Percentiles rank a stretch among this genome's conserved stretches.
phyloP scores from a whole-genome alignment of 176 grass and related monocot genomes.

The Carex myosuroides region DNA sequence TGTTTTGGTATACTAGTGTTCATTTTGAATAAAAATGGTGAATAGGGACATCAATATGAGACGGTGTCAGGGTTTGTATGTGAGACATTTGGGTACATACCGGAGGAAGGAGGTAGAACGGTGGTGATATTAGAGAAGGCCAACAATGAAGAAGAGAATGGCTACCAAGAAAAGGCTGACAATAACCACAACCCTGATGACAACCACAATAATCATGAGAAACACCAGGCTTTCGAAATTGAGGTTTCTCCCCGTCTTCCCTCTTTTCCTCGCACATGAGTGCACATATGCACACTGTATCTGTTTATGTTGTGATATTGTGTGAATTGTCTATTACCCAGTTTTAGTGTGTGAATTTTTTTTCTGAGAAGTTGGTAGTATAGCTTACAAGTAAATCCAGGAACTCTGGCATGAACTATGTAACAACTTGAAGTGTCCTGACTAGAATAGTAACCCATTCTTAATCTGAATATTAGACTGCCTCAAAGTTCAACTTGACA shows the following conservation, averaged over 20 bases:
- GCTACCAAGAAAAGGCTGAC: slow-evolving; percentile 40
- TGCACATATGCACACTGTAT: background rate
- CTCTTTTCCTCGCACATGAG: background rate
- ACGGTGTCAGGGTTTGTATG: slow-evolving; percentile 95
- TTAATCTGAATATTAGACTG: background rate
- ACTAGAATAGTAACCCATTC: background rate
- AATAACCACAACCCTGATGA: slow-evolving; percentile 28
- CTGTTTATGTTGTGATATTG: background rate
- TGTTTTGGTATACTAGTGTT: slow-evolving; percentile 11
- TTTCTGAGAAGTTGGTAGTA: background rate
- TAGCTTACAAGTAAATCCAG: background rate
- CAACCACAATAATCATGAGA: slow-evolving; percentile 52
- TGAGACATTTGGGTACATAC: slow-evolving; percentile 89
- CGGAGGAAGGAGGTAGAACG: slow-evolving; percentile 71
- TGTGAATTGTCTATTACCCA: background rate
- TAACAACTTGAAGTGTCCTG: background rate
- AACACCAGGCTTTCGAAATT: slow-evolving; percentile 76
- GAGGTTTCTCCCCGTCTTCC: slow-evolving; percentile 40
- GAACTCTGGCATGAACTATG: background rate
- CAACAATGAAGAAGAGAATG: slow-evolving; percentile 49
- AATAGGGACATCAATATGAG: slow-evolving; percentile 88
- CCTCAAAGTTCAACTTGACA: background rate
- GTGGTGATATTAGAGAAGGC: slow-evolving; percentile 74
- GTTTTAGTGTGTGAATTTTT: background rate
- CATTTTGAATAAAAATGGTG: slow-evolving; percentile 10